Base-by-base conservation (phyloP, 2,329 filamentous ascomycete species). In the Aspergillus sp. region DNA sequence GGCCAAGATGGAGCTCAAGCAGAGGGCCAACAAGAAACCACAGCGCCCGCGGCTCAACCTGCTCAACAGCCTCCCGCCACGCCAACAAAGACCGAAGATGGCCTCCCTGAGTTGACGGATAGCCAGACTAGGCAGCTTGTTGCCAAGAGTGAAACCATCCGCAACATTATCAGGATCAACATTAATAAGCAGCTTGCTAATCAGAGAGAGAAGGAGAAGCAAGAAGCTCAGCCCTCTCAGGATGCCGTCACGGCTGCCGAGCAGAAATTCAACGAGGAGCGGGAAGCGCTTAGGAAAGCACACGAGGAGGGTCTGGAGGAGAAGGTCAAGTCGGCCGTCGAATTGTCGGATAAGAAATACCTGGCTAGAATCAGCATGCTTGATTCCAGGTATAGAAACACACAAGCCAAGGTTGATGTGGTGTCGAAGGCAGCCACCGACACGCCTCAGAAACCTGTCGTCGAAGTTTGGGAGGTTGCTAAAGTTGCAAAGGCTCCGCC, bases 381-480 rank as follows among this genome's bases (percentile, higher is more conserved):
- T 6, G 88, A 93, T 64, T 90, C 88, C 65, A 86, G 88, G 70
- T 77, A 82, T 47, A 85, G 83, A 61, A 77, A 79, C 8, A 85
- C 87, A 0, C 81, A 82, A 51, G 90, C 88, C 4, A 96, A 95
- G 77, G 77, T 96, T 33, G 83, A 84, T 1, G 85, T 95, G 1
- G 90, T 98, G 3, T 84, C 92, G 68, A 90, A 86, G 47, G 93
- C 93, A 12, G 91, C 89, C 0, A 83, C 82, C n/a, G 89, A 96
- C 48, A 97, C 93, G 0, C 93, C 93, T 0, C 82, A 93, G 66
- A 87, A 86, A 70, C 86, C 92, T 0, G 91, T 98, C 4, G 84
- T 80, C 9, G 92, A 97, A 73, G 93, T 97, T 0, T 97, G 91
- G 90, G 86, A 89, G 62, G 78, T 90, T 54, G 92, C 89, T 0